Conservation (phyloP, 2,329 filamentous ascomycete species). For the Pseudopyricularia cyperi region DNA sequence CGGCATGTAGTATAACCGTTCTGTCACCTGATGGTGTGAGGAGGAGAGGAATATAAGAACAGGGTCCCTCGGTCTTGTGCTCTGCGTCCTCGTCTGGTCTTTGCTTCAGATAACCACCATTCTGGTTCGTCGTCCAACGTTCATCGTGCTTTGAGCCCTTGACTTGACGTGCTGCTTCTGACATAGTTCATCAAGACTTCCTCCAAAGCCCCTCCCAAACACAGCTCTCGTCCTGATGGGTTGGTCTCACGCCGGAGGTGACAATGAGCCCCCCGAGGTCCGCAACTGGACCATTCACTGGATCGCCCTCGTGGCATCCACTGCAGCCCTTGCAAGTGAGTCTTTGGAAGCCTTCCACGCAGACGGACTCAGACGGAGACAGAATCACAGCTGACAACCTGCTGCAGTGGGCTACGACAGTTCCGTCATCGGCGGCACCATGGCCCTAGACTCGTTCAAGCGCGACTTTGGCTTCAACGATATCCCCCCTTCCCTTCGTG, state of each 20-base stretch:
- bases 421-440: slow-evolving; percentile 24
- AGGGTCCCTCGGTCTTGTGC: background rate
- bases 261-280: background rate
- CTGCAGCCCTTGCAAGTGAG: slow-evolving; percentile 1
- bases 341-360: background rate
- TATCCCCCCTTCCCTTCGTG: slow-evolving; percentile 12
- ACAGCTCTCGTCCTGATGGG: background rate
- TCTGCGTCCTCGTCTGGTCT: background rate
- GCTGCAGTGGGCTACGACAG: slow-evolving; percentile 20
- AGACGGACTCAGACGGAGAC: background rate
- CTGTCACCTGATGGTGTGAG: background rate
- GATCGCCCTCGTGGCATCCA: slow-evolving; percentile 1
- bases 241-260: background rate
- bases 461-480: slow-evolving; percentile 19
- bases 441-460: slow-evolving; percentile 22
- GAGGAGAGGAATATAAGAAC: background rate
- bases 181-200: background rate
- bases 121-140: background rate
- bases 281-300: slow-evolving; percentile 3
- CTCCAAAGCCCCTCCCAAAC: background rate
- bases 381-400: background rate
- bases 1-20: background rate
- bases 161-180: background rate
- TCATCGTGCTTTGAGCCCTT: background rate
- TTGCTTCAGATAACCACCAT: background rate